Evolutionary conservation across 495 filamentous ascomycete species (phyloP), one percentile per base, ranked within the genome.

Genomic region (Penicillium fimorum): DNA sequence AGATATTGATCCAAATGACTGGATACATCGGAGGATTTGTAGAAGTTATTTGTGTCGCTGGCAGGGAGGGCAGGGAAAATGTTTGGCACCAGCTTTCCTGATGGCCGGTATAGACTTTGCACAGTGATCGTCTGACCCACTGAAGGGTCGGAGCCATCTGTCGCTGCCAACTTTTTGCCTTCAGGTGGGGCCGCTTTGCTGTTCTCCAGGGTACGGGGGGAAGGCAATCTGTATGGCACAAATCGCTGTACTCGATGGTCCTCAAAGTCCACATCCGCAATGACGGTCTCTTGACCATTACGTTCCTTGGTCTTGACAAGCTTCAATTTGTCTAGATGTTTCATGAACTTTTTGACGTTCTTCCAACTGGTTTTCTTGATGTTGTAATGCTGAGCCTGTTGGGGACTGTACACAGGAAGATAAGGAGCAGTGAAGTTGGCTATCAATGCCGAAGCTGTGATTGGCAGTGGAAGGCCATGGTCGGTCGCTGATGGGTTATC

Each of bases 291-390:
- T 44, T 83, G 77, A 6, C 86, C 84, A 53, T 77, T 82, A 37
- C 84, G 80, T 30, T 88, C 86, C 64, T 90, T 90, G 32, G 77
- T 80, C 59, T 83, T 87, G 41, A 89, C 66, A 12, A 88, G 65
- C 6, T 75, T 64, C 49, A 82, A 70, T 63, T 88, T 89, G 64
- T 89, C 87, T 9, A 90, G 68, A 32, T 79, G 68, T 65, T 89
- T 90, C 68, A 90, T 83, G 66, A 89, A 89, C 56, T 89, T 90
- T 56, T 84, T 85, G 41, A 84, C 78, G 52, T 83, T 89, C 70
- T 90, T 90, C 81, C 86, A 88, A 67, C 80, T 86, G 6, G 86
- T 86, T 69, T 87, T 90, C 72, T 89, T 90, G 65, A 90, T 85
- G 60, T 83, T 80, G 32, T 89, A 78, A 22, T 74, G 82, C 25